These are phyloP conservation scores for Lactarius hatsudake DNA, from an alignment of 768 basidiomycete genomes.

Conservation along the genomic window DNA sequence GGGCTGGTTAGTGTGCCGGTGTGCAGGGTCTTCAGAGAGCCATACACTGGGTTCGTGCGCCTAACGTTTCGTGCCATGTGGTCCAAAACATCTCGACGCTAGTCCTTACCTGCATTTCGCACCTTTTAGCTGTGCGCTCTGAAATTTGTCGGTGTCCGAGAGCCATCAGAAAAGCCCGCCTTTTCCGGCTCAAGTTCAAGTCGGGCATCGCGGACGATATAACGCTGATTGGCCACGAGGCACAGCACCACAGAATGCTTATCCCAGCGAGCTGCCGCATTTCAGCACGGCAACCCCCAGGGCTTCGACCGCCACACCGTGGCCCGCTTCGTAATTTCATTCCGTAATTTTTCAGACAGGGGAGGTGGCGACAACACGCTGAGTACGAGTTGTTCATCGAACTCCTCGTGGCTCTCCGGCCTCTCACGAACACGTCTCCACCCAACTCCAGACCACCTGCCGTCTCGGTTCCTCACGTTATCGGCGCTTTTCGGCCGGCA, in stretches of 20 bases:
- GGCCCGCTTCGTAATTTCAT: neutral
- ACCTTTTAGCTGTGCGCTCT: neutral
- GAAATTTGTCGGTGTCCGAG: neutral
- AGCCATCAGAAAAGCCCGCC: neutral
- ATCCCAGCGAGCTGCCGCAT: conserved; percentile 5
- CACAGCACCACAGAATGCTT: conserved; percentile 1
- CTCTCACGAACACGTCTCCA: neutral
- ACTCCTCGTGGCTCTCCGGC: neutral
- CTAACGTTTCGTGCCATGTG: neutral
- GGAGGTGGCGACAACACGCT: neutral
- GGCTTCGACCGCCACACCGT: neutral
- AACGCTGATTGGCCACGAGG: conserved; percentile 6
- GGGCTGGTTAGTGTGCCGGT: neutral
- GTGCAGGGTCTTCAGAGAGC: neutral
- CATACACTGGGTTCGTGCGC: neutral
- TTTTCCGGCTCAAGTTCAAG: neutral
- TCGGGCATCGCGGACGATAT: neutral
- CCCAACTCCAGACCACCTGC: too few species aligned
- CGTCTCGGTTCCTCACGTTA: neutral
- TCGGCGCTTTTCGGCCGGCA: neutral
- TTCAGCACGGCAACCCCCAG: conserved; percentile 1
- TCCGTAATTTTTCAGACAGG: neutral
- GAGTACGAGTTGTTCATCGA: neutral
- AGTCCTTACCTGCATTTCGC: neutral
- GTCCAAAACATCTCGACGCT: neutral